A percentile compares a stretch with the other conserved stretches of the same genome.
Conservation (phyloP, 345 rosid species). For the Euphorbia pulcherrima region DNA sequence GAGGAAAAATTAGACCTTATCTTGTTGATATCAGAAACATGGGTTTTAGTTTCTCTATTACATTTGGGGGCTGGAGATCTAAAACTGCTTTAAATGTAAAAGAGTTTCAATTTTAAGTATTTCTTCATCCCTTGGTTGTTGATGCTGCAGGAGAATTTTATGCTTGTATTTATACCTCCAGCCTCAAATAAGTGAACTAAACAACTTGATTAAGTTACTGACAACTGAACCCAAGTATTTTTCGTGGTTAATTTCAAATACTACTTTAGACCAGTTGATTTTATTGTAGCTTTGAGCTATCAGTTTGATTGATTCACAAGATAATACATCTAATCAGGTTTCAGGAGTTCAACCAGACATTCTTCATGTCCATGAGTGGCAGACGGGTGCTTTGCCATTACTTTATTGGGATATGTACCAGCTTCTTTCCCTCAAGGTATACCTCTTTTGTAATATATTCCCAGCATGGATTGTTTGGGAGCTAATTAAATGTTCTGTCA, state of each 20-base stretch:
- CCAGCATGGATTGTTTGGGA: neutral
- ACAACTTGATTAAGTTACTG: conserved; percentile 5
- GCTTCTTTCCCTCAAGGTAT: conserved; percentile 44
- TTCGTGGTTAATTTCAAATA: conserved; percentile 6
- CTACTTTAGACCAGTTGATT: neutral
- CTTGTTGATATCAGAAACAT: neutral
- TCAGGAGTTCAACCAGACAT: conserved; percentile 49
- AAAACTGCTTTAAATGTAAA: neutral
- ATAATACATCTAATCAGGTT: conserved; percentile 33
- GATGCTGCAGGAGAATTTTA: conserved; percentile 2
- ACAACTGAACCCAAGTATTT: conserved; percentile 7
- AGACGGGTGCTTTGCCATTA: conserved; percentile 49
- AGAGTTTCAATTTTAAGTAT: neutral
- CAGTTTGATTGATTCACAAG: neutral
- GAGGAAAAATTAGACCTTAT: too few species aligned
- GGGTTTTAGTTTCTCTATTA: neutral
- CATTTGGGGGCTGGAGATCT: neutral
- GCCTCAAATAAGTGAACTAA: neutral
- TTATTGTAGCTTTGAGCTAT: conserved; percentile 1
- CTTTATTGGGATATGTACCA: conserved; percentile 64
- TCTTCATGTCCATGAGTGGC: conserved; percentile 65
- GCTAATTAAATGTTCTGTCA: neutral
- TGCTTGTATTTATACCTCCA: conserved; percentile 1
- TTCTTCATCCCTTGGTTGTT: conserved; percentile 7
- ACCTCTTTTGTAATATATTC: neutral